Conservation (phyloP, 2,329 filamentous ascomycete species). For the Penicillium sp. region DNA sequence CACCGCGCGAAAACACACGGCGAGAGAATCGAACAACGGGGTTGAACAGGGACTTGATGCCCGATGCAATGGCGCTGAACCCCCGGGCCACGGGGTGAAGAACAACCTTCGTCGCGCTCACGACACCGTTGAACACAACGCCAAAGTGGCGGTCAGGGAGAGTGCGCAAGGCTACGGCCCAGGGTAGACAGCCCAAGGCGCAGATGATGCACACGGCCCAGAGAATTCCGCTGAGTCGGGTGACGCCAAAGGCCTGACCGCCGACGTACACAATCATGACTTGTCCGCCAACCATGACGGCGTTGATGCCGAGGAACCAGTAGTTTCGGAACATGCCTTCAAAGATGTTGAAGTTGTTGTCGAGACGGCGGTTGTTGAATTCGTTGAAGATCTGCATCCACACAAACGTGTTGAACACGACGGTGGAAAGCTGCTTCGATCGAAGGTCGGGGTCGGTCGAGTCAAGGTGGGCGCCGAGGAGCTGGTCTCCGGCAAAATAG, state of each 20-base stretch:
- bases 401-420: slow-evolving; percentile 97
- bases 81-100: slow-evolving; percentile 38
- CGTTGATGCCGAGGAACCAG: slow-evolving; percentile 83
- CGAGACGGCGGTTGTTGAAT: slow-evolving; percentile 90
- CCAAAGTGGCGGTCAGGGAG: slow-evolving; percentile 64
- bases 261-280: slow-evolving; percentile 86
- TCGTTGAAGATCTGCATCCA: slow-evolving; percentile 99
- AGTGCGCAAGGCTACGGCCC: slow-evolving; percentile 73
- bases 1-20: slow-evolving; percentile 11
- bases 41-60: slow-evolving; percentile 18
- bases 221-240: slow-evolving; percentile 62
- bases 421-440: slow-evolving; percentile 59
- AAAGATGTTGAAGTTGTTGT: slow-evolving; percentile 94
- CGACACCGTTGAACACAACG: slow-evolving; percentile 44
- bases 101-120: slow-evolving; percentile 49
- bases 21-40: slow-evolving; percentile 22
- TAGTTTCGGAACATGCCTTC: slow-evolving; percentile 78
- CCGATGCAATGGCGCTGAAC: slow-evolving; percentile 23
- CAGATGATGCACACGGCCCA: slow-evolving; percentile 86
- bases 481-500: slow-evolving; percentile 63
- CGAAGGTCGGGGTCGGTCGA: slow-evolving; percentile 35
- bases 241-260: slow-evolving; percentile 71
- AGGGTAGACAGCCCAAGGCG: slow-evolving; percentile 75
- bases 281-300: slow-evolving; percentile 82
- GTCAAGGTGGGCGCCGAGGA: slow-evolving; percentile 54